Percentiles rank a stretch among this genome's conserved stretches.
These are phyloP conservation scores for Quercus dentata DNA, from an alignment of 306 rosid species.

Conservation along the genomic window DNA sequence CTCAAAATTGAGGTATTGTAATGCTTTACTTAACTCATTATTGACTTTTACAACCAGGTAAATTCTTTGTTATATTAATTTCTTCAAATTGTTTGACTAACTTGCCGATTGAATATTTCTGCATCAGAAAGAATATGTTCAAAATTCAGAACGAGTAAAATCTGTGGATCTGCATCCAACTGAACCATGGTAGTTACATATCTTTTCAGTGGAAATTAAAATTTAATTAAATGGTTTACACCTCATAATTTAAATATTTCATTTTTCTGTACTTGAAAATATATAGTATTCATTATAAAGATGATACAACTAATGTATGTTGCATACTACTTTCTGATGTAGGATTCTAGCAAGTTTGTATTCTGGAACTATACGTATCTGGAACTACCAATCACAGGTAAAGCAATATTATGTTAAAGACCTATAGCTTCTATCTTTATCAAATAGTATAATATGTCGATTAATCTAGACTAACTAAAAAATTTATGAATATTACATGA, in stretches of 20 bases:
- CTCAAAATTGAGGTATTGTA: conserved; percentile 46
- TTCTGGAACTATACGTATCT: conserved; percentile 57
- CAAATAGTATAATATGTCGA: too few species aligned
- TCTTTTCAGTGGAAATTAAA: not conserved
- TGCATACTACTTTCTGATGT: conserved; percentile 15
- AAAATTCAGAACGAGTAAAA: conserved; percentile 68
- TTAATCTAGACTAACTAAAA: too few species aligned
- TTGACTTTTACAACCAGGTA: not conserved
- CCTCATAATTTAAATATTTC: not conserved
- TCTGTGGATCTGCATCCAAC: conserved; percentile 75
- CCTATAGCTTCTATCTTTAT: too few species aligned
- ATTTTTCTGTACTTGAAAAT: not conserved
- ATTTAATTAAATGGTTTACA: too few species aligned
- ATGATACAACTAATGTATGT: not conserved
- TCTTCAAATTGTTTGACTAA: not conserved
- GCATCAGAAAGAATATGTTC: conserved; percentile 57
- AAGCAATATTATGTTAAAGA: not conserved
- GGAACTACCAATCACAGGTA: conserved; percentile 65
- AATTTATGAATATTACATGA: too few species aligned
- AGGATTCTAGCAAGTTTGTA: conserved; percentile 67
- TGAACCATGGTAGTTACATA: conserved; percentile 67
- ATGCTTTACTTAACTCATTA: not conserved
- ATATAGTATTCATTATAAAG: not conserved
- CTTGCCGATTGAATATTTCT: conserved; percentile 6
- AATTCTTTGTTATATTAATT: not conserved